Evolutionary conservation across 345 rosid genomes (phyloP), one percentile per base, ranked within the genome.

Genomic region (Syzygium oleosum): DNA sequence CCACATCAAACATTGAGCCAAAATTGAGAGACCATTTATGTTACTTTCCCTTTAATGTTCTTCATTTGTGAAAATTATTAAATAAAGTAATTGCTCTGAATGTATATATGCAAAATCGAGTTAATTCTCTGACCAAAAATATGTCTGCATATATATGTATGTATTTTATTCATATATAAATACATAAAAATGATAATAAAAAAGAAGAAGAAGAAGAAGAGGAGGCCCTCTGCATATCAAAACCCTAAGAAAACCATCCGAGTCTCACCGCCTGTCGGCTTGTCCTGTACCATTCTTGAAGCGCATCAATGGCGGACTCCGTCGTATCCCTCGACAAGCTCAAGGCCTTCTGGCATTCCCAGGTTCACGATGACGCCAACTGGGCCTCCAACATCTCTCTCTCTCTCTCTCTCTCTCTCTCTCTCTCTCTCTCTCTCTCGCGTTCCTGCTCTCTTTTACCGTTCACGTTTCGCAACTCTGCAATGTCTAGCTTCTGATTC

Each of bases 291-390:
- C 38, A 19, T 21, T 73, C 83, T 9, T 2, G 83, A 1, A 63
- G 51, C 10, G 84, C 88, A 87, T 86, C 91, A 85, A 96, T 95
- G 98, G 98, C 91, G 86, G 92, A 89, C 54, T 53, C 88, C 52
- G 52, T 53, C 65, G 59, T 93, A 34, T 95, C 97, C 34, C 56
- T 94, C 23, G 95, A 95, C 2, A 92, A 92, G 87, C 85, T 95
- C 9, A 95, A 94, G 91, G 91, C 94, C 54, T 73, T 93, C 65
- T 95, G 91, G 94, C 91, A 90, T 61, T 95, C 96, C 86, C 95
- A 96, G 90, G 89, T 94, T 56, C 90, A 95, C 85, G 96, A 95
- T 52, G 99, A 95, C 65, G 95, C 94, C 89, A 94, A 93, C 53
- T 95, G 97, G 98, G 97, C 93, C 10, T 88, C 52, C 89, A 96